phyloP scores from a whole-genome alignment of 208 protist species.

The Tritrichomonas musculus region DNA sequence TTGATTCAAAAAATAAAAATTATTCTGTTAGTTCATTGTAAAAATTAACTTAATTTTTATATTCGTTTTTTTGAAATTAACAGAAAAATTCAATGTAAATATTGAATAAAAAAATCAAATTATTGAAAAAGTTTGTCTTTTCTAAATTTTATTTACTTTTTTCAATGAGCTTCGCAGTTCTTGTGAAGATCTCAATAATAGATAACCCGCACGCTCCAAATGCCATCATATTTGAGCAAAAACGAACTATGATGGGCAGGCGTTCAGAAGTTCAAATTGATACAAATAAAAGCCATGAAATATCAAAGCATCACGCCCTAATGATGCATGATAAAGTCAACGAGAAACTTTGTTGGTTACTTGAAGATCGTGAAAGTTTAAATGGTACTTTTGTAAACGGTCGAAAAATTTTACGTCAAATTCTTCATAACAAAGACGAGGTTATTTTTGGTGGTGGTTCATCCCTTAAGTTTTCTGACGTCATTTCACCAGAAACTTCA shows the following conservation, averaged over 20 bases:
- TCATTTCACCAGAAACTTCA: not conserved
- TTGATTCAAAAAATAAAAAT: too few relatives aligned
- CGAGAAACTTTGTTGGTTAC: not conserved
- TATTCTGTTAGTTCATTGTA: too few relatives aligned
- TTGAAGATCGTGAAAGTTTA: not conserved
- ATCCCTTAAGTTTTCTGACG: not conserved
- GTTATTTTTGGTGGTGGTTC: not conserved
- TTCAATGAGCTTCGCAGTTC: too few relatives aligned
- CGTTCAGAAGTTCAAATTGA: not conserved
- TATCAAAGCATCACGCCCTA: not conserved
- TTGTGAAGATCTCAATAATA: too few relatives aligned
- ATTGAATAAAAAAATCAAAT: too few relatives aligned
- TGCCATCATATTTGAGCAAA: not conserved
- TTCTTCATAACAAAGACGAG: not conserved
- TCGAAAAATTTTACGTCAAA: not conserved
- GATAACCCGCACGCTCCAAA: not conserved
- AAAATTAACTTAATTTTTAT: too few relatives aligned
- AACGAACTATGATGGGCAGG: not conserved
- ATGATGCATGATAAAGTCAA: not conserved
- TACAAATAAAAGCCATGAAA: not conserved
- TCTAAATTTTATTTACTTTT: too few relatives aligned
- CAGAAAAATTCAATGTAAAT: too few relatives aligned
- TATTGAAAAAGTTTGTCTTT: too few relatives aligned
- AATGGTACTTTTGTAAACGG: constrained; percentile 24
- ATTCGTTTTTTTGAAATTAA: too few relatives aligned